Evolutionary conservation across 2,329 filamentous ascomycete genomes (phyloP), one percentile per base, ranked within the genome.

Genomic region (Alternaria dauci): DNA sequence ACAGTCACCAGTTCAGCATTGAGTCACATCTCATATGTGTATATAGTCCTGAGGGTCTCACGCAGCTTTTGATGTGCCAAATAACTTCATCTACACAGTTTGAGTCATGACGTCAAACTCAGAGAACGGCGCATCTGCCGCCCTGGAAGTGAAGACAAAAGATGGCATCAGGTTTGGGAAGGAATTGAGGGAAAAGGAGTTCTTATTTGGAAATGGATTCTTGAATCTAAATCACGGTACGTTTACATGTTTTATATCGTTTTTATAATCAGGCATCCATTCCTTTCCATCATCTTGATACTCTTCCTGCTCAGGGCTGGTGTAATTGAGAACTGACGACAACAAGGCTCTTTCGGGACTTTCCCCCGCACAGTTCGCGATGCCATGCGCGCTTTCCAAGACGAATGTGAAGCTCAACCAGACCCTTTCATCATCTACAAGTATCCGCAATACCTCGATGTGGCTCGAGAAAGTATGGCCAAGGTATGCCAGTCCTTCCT

Each of bases 211-310:
- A 48, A 83, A 86, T 0, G 81, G 82, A n/a, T 93, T 87, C 76
- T 84, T 82, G 52, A 93, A 93, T 72, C 80, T 96, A 54, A 96
- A 96, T 76, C 90, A 96, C 73, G 92, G 91, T 91, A 80, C 67
- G 74, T 69, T 38, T 3, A 36, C 8, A 34, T 11, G 2, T 16
- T 9, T 42, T 1, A 4, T 18, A 5, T 28, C 18, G 0, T 4
- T 25, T 11, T 38, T n/a, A 36, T n/a, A 38, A 8, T 39, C 8
- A 38, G 34, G 16, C 8, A 39, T 39, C n/a, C 36, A 18, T 20
- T 41, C 23, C n/a, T 11, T 18, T 20, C 20, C n/a, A 39, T 20
- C 3, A 41, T 46, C 9, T n/a, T 30, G 9, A 32, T 18, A 32
- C 4, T 3, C n/a, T 9, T 38, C 1, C 8, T 7, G 8, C 0